Evolutionary conservation across 192 early-diverging fungal genomes (phyloP).

Genomic region (Coemansia sp.): DNA sequence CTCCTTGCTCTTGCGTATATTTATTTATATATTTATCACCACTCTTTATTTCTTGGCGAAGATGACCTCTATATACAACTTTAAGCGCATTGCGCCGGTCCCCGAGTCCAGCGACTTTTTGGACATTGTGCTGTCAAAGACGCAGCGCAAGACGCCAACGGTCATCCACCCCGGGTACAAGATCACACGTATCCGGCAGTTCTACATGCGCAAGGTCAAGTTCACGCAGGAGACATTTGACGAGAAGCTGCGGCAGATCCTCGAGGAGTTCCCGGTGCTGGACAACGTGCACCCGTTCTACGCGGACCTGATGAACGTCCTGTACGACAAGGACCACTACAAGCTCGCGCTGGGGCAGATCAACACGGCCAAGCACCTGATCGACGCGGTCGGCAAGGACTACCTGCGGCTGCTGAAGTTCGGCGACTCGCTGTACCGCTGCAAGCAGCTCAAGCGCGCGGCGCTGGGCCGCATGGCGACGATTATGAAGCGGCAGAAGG

Average conservation of each 20-base stretch:
- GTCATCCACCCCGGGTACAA: slow-evolving; percentile 97
- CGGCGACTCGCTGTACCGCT: slow-evolving; percentile 98
- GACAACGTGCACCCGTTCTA: slow-evolving; percentile 99
- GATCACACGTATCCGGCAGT: slow-evolving; percentile 95
- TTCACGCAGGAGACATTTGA: slow-evolving; percentile 98
- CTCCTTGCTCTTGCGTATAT: slow-evolving; percentile 2
- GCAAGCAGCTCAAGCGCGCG: slow-evolving; percentile 99
- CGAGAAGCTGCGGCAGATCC: slow-evolving; percentile 92
- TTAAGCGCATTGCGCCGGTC: slow-evolving; percentile 97
- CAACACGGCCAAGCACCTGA: slow-evolving; percentile 96
- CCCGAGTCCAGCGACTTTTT: slow-evolving; percentile 92
- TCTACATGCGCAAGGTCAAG: slow-evolving; percentile 99
- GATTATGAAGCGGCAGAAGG: slow-evolving; percentile 99
- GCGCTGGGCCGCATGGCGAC: slow-evolving; percentile 99
- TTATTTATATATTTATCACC: slow-evolving; percentile 1
- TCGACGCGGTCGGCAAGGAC: slow-evolving; percentile 98
- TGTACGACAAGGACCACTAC: slow-evolving; percentile 99
- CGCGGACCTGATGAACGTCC: slow-evolving; percentile 99
- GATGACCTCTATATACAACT: slow-evolving; percentile 88
- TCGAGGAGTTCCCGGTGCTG: slow-evolving; percentile 96
- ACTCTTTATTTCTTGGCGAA: background rate
- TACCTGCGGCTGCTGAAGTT: slow-evolving; percentile 98
- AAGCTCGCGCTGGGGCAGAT: slow-evolving; percentile 99
- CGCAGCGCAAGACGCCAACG: slow-evolving; percentile 96
- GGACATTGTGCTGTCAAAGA: slow-evolving; percentile 98